A percentile compares a stretch with the other conserved stretches of the same genome.
These are phyloP conservation scores for Erythrophleum ivorense DNA, from an alignment of 331 rosid species.

Conservation along the genomic window DNA sequence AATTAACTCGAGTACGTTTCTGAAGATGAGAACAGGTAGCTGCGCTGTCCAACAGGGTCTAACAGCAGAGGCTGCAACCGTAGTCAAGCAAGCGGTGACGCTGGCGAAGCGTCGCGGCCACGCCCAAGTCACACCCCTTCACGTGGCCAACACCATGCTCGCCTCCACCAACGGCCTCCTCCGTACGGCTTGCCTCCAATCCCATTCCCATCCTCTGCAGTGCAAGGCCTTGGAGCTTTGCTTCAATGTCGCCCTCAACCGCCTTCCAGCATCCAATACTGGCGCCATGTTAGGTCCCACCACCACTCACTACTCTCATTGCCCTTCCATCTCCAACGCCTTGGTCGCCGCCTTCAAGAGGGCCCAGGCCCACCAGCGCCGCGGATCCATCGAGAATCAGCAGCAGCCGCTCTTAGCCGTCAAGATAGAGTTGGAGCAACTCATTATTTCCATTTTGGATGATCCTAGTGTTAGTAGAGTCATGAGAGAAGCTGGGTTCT, in stretches of 20 bases:
- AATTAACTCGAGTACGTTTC: no score
- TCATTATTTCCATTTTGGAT: slow-evolving; percentile 85
- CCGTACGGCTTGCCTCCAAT: slow-evolving; percentile 86
- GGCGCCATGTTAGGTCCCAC: slow-evolving; percentile 69
- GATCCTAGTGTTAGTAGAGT: slow-evolving; percentile 98
- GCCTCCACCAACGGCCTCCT: slow-evolving; percentile 64
- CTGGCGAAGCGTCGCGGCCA: slow-evolving; percentile 95
- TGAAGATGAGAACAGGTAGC: slow-evolving; percentile 87
- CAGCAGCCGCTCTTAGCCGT: slow-evolving; percentile 87
- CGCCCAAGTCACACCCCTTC: slow-evolving; percentile 97
- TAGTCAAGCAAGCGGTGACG: slow-evolving; percentile 78
- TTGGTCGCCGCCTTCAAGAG: slow-evolving; percentile 94
- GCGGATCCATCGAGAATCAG: slow-evolving; percentile 92
- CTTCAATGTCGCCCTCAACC: slow-evolving; percentile 95
- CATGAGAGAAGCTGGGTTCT: slow-evolving; percentile 92
- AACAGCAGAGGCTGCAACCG: slow-evolving; percentile 76
- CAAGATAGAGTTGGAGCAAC: slow-evolving; percentile 88
- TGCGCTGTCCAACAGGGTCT: slow-evolving; percentile 81
- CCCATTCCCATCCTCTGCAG: slow-evolving; percentile 95
- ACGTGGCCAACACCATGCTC: slow-evolving; percentile 91
- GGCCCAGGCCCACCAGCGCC: slow-evolving; percentile 96
- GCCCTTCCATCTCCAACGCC: slow-evolving; percentile 89
- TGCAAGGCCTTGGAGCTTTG: slow-evolving; percentile 98
- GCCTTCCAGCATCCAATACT: slow-evolving; percentile 80
- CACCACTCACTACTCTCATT: slow-evolving; percentile 43